A percentile compares a stretch with the other conserved stretches of the same genome.
phyloP scores from a whole-genome alignment of 2,329 filamentous ascomycete genomes.

The Aureobasidium sp. region DNA sequence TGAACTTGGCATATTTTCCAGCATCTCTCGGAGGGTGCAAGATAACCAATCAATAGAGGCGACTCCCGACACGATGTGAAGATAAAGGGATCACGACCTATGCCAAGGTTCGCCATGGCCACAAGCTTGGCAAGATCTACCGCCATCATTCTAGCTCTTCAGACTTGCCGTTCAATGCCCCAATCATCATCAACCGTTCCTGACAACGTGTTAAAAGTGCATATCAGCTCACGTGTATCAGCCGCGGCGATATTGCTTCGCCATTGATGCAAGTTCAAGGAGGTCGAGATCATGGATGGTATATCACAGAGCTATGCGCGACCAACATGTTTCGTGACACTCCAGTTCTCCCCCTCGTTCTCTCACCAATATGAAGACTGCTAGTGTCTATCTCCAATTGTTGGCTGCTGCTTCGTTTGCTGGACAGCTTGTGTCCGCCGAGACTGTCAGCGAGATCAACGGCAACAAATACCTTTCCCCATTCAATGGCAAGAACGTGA shows the following conservation, averaged over 20 bases:
- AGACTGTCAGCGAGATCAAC: slow-evolving; percentile 46
- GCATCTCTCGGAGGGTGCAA: not conserved
- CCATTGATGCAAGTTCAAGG: not conserved
- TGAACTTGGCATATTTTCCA: not conserved
- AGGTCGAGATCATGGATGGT: not conserved
- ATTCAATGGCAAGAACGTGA: slow-evolving; percentile 47
- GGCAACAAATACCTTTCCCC: slow-evolving; percentile 56
- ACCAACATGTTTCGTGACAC: not conserved
- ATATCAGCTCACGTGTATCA: not conserved
- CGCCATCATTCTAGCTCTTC: not conserved
- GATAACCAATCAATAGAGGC: not conserved
- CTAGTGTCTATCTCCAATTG: not conserved
- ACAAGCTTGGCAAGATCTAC: not conserved
- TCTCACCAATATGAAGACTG: not conserved
- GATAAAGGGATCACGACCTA: not conserved
- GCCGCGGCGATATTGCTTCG: not conserved
- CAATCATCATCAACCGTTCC: not conserved
- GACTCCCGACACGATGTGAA: not conserved
- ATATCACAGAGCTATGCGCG: not conserved
- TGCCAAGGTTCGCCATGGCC: not conserved
- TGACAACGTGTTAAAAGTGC: not conserved
- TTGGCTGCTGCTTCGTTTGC: not conserved
- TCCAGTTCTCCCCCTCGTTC: not conserved
- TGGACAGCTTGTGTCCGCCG: not conserved
- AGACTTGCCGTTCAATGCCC: not conserved